Percentiles rank a stretch among this genome's conserved stretches.
Conservation (phyloP, 495 filamentous ascomycete species). For the Filosporella fistucella region DNA sequence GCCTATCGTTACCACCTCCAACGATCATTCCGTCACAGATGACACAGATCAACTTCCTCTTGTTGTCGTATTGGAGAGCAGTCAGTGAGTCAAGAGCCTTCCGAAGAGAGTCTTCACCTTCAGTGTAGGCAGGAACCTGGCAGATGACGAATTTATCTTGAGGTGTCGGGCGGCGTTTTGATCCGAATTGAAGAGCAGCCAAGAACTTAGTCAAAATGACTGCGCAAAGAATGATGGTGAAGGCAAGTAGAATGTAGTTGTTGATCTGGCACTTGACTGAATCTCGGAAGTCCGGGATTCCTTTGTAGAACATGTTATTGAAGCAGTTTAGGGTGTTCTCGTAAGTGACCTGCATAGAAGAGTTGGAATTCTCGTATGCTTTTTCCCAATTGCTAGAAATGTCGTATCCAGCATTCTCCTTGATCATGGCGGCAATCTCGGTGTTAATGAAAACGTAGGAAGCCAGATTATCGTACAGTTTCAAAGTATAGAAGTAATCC, state of each 20-base stretch:
- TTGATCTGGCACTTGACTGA: slow-evolving; percentile 76
- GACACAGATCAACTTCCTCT: slow-evolving; percentile 89
- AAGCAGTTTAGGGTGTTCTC: slow-evolving; percentile 72
- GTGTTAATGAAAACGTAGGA: slow-evolving; percentile 65
- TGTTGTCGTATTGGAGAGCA: slow-evolving; percentile 94
- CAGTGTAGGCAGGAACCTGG: slow-evolving; percentile 95
- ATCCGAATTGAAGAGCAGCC: slow-evolving; percentile 88
- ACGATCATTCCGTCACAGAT: slow-evolving; percentile 96
- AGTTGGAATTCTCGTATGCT: slow-evolving; percentile 29
- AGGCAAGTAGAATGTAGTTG: slow-evolving; percentile 85
- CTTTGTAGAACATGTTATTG: slow-evolving; percentile 77
- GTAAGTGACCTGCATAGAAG: slow-evolving; percentile 31
- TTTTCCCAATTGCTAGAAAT: slow-evolving; percentile 61
- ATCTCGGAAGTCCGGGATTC: slow-evolving; percentile 80
- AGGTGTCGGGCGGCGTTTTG: slow-evolving; percentile 80
- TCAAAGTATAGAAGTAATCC: slow-evolving; percentile 76
- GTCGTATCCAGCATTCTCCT: slow-evolving; percentile 72
- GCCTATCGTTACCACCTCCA: slow-evolving; percentile 92
- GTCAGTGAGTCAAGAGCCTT: slow-evolving; percentile 93
- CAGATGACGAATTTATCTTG: slow-evolving; percentile 99
- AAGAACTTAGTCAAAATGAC: slow-evolving; percentile 89
- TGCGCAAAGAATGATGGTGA: slow-evolving; percentile 73
- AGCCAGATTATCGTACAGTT: slow-evolving; percentile 28
- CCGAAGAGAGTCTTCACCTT: slow-evolving; percentile 89
- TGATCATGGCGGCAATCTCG: slow-evolving; percentile 58